Evolutionary conservation across 441 rosid genomes (phyloP).

Genomic region (Aleurites moluccanus): DNA sequence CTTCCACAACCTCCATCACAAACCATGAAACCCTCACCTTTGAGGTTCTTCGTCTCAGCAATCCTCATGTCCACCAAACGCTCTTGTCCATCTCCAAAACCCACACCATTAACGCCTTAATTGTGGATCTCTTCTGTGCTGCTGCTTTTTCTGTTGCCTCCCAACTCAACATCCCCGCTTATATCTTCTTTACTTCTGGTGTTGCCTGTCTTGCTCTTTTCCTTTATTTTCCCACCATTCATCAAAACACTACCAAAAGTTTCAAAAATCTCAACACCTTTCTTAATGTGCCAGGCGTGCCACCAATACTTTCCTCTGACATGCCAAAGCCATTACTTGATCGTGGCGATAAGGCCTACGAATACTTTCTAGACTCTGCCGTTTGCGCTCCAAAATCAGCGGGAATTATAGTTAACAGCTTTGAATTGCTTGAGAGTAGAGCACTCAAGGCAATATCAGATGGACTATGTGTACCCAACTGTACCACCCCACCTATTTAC

Average conservation of each 20-base stretch:
- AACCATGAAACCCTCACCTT: constrained; percentile 34
- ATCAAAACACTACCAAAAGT: constrained; percentile 24
- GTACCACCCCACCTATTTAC: neutral
- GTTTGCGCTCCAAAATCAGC: constrained; percentile 6
- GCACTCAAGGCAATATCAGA: constrained; percentile 34
- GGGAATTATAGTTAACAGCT: constrained; percentile 44
- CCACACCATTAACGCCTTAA: constrained; percentile 23
- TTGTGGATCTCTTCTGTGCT: constrained; percentile 40
- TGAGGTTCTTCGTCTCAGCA: constrained; percentile 33
- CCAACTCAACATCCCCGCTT: constrained; percentile 34
- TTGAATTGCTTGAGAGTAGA: constrained; percentile 36
- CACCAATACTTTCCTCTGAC: constrained; percentile 28
- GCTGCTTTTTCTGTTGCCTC: constrained; percentile 26
- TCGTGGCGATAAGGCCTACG: constrained; percentile 27
- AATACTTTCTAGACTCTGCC: constrained; percentile 1
- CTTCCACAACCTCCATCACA: constrained; percentile 24
- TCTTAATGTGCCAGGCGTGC: constrained; percentile 35
- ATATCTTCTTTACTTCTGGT: constrained; percentile 35
- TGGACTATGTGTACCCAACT: constrained; percentile 25
- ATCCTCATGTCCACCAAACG: constrained; percentile 34
- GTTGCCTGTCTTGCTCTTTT: constrained; percentile 17
- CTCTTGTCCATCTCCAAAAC: constrained; percentile 25
- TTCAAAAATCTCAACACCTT: constrained; percentile 26
- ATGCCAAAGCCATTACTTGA: constrained; percentile 25
- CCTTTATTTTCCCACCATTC: constrained; percentile 29